These are phyloP conservation scores for Wickerhamiella lipophila DNA, from an alignment of 805 yeast genomes.

Conservation along the genomic window DNA sequence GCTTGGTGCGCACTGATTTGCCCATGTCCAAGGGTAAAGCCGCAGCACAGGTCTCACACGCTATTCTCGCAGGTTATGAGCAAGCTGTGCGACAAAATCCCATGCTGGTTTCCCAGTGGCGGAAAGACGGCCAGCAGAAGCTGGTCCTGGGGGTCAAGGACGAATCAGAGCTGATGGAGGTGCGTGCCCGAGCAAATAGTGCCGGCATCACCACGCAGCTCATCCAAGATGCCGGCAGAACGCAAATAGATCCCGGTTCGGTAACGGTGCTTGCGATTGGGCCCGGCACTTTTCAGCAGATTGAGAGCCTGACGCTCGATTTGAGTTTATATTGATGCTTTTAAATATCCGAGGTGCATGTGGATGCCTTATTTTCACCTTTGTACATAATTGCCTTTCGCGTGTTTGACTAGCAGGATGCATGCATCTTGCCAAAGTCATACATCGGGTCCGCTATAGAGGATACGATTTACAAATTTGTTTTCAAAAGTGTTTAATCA, in stretches of 20 bases:
- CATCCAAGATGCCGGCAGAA: conserved; percentile 92
- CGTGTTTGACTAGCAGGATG: no score
- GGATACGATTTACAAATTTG: no score
- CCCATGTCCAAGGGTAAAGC: conserved; percentile 91
- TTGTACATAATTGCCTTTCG: no score
- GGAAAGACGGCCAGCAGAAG: conserved; percentile 78
- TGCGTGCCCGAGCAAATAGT: conserved; percentile 70
- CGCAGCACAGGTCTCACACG: conserved; percentile 97
- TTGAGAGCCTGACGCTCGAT: conserved; percentile 72
- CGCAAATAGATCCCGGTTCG: conserved; percentile 91
- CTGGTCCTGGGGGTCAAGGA: conserved; percentile 55
- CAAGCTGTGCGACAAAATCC: conserved; percentile 44
- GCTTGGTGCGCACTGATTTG: conserved; percentile 77
- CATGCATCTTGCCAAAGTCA: no score
- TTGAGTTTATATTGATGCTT: conserved; percentile 61
- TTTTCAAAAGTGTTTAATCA: no score
- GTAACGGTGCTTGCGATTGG: conserved; percentile 94
- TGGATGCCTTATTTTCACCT: no score
- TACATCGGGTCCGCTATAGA: no score
- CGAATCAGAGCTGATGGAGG: conserved; percentile 55
- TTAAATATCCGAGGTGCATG: background rate
- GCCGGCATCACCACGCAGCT: conserved; percentile 65
- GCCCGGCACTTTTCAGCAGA: conserved; percentile 72
- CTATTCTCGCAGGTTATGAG: conserved; percentile 84
- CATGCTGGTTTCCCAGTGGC: conserved; percentile 61